Conservation (phyloP, 129 eudicot genomes). For the Lactuca saligna region DNA sequence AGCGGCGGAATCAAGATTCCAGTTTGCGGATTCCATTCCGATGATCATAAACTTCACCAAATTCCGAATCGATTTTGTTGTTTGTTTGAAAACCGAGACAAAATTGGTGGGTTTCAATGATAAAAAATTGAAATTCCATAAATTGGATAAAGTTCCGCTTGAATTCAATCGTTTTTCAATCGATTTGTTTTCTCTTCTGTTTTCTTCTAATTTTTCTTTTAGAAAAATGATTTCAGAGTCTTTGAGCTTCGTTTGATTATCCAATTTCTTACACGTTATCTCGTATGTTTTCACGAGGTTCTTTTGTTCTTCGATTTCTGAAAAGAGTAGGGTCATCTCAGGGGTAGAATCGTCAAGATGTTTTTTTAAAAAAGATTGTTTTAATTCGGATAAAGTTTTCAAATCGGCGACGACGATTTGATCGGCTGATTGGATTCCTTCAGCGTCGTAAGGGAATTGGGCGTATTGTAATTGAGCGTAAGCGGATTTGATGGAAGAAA, state of each 20-base stretch:
- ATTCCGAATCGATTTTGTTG: constrained; percentile 54
- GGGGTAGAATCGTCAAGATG: constrained; percentile 67
- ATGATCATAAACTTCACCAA: constrained; percentile 58
- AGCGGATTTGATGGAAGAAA: constrained; percentile 73
- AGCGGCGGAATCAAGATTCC: constrained; percentile 82
- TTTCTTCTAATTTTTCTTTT: constrained; percentile 66
- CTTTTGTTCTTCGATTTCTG: constrained; percentile 78
- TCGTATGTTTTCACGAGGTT: constrained; percentile 57
- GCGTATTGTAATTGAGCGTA: constrained; percentile 68
- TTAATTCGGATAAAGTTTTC: constrained; percentile 61
- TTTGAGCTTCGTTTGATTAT: constrained; percentile 61
- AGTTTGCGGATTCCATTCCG: constrained; percentile 78
- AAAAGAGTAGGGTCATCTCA: constrained; percentile 45
- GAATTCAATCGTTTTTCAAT: constrained; percentile 69
- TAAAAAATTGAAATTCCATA: constrained; percentile 37
- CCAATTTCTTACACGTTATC: constrained; percentile 60
- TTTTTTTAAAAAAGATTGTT: constrained; percentile 65
- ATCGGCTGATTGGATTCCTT: constrained; percentile 75
- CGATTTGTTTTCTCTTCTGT: constrained; percentile 54
- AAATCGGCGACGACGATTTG: constrained; percentile 61
- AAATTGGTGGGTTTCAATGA: constrained; percentile 54
- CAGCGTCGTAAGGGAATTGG: constrained; percentile 78
- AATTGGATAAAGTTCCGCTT: constrained; percentile 51
- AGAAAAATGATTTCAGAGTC: constrained; percentile 78
- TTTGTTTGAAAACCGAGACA: constrained; percentile 43